Base-by-base conservation (phyloP, 805 yeast genomes). In the Nakazawaea laoshanensis region DNA sequence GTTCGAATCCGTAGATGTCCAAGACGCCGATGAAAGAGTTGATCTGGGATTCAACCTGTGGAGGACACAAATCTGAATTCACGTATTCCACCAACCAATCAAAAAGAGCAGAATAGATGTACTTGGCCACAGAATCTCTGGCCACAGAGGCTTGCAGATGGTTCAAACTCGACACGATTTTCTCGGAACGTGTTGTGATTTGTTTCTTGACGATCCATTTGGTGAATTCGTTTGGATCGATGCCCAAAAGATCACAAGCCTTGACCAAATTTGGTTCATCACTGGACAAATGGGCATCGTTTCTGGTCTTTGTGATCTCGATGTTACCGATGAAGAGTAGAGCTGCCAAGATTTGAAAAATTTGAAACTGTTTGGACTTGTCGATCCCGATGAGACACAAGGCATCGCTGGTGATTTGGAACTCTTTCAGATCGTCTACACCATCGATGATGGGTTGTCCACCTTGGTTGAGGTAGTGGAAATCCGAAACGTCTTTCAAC, bases 1-100 rank as follows among this genome's bases (percentile, higher is more conserved):
- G 96, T 59, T 89, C 98, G 55, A 89, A 89, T 16, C 98, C 98
- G 52, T 89, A 89, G 47, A 89, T 89, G 78, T 89, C 98, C 47
- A 89, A 69, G 19, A 89, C 97, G 55, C 98, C 98, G 49, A 89
- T 89, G 48, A 89, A 92, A 2, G 85, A 71, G 29, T 68, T 60
- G 35, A 79, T 68, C 23, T 75, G 59, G 16, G 63, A 61, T 25
- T 65, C 69, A 22, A 85, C 72, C 28, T 74, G 80, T 14, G 79
- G 77, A 2, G 89, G 77, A 50, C 92, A 83, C 48, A 89, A 69
- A 49, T 86, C 94, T 15, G 69, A 55, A 55, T 89, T 89, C 42
- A 87, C 83, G 44, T 77, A 77, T 31, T 71, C 77, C 16, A 88
- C 97, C 39, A 89, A 71, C 98, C 98, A 89, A 51, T 89, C 97